phyloP scores from a whole-genome alignment of 352 stramenopile species.

The Pythium volutum region DNA sequence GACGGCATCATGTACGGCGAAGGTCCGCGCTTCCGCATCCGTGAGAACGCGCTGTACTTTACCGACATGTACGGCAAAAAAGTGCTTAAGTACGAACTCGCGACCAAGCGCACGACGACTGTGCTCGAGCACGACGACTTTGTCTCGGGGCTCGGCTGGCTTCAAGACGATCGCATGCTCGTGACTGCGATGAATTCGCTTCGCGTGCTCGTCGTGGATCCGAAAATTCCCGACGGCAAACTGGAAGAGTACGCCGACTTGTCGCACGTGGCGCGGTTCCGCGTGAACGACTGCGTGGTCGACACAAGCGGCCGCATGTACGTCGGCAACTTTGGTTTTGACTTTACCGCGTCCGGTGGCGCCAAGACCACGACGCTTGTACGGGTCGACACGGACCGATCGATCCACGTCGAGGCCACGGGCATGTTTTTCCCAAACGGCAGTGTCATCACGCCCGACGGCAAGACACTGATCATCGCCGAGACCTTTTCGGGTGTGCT shows the following conservation, averaged over 20 bases:
- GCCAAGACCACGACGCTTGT: constrained; percentile 53
- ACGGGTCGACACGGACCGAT: constrained; percentile 41
- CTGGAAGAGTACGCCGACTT: constrained; percentile 49
- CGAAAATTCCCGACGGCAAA: constrained; percentile 18
- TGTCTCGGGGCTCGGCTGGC: constrained; percentile 57
- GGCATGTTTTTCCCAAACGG: constrained; percentile 73
- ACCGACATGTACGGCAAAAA: constrained; percentile 61
- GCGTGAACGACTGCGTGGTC: constrained; percentile 70
- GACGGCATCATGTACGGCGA: constrained; percentile 56
- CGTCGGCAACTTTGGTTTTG: constrained; percentile 66
- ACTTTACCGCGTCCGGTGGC: constrained; percentile 29
- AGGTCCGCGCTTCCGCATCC: constrained; percentile 50
- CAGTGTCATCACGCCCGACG: constrained; percentile 62
- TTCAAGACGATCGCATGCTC: constrained; percentile 56
- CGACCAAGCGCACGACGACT: constrained; percentile 29
- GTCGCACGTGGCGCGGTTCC: constrained; percentile 41
- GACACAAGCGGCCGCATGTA: constrained; percentile 38
- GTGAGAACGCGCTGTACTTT: constrained; percentile 59
- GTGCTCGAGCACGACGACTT: constrained; percentile 56
- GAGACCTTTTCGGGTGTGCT: constrained; percentile 56
- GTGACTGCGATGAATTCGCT: constrained; percentile 54
- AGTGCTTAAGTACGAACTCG: constrained; percentile 57
- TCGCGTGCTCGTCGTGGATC: constrained; percentile 42
- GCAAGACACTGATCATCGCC: constrained; percentile 65
- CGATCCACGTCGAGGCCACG: constrained; percentile 48